Evolutionary conservation across 176 grass and related monocot species (phyloP).

Genomic region (Phragmites australis): DNA sequence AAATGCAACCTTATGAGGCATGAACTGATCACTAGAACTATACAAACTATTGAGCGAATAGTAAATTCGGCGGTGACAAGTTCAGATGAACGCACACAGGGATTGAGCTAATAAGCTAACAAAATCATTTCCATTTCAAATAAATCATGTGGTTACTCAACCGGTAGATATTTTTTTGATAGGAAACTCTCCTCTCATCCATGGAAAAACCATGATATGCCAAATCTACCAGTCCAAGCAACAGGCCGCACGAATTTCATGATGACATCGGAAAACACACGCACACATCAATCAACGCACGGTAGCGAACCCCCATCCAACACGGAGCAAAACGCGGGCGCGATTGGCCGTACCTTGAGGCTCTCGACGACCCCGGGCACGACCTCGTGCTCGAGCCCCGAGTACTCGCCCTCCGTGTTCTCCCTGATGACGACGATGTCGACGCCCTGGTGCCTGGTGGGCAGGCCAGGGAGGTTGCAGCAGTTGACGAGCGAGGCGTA

Average conservation of each 20-base stretch:
- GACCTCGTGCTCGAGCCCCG: slow-evolving; percentile 95
- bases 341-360: slow-evolving; percentile 65
- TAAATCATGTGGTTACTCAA: slow-evolving; percentile 5
- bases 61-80: not conserved
- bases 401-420: slow-evolving; percentile 97
- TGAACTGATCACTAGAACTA: not conserved
- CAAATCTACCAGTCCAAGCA: slow-evolving; percentile 1
- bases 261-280: not conserved
- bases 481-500: slow-evolving; percentile 88
- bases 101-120: not conserved
- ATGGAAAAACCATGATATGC: not conserved
- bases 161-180: not conserved
- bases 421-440: slow-evolving; percentile 97
- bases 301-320: slow-evolving; percentile 1
- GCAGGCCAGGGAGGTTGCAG: slow-evolving; percentile 74
- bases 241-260: not conserved
- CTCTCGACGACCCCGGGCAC: slow-evolving; percentile 90
- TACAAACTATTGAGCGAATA: not conserved
- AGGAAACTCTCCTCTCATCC: not conserved
- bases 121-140: not conserved
- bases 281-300: not conserved
- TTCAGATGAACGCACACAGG: not conserved
- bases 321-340: not conserved
- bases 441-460: slow-evolving; percentile 78
- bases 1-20: not conserved